Conservation (phyloP, 306 rosid species). For the Lupinus albus region DNA sequence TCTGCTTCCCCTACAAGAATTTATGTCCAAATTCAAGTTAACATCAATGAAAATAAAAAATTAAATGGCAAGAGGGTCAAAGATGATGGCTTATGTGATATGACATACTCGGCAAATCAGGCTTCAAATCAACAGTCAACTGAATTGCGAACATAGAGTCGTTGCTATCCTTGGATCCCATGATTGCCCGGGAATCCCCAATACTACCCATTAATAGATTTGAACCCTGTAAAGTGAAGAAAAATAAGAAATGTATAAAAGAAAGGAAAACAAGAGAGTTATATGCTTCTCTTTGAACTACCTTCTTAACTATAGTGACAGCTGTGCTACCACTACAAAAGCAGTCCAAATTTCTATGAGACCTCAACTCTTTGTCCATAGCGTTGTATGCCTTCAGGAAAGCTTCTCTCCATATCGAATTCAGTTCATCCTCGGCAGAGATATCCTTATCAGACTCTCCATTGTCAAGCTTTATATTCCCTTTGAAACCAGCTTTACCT, state of each 20-base stretch:
- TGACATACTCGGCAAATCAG: constrained; percentile 86
- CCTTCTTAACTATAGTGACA: constrained; percentile 86
- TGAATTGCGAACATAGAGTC: constrained; percentile 75
- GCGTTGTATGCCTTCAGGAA: constrained; percentile 83
- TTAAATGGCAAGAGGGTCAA: too few species aligned
- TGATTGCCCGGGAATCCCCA: constrained; percentile 94
- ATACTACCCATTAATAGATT: constrained; percentile 81
- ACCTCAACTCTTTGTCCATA: constrained; percentile 92
- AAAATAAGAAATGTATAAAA: constrained; percentile 35
- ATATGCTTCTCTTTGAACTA: constrained; percentile 39
- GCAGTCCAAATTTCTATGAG: constrained; percentile 88
- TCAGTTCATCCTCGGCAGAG: constrained; percentile 58
- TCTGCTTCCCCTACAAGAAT: constrained; percentile 77
- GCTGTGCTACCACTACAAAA: constrained; percentile 98
- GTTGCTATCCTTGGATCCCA: constrained; percentile 74
- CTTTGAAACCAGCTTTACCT: constrained; percentile 58
- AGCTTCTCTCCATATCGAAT: constrained; percentile 80
- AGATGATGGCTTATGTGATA: neutral
- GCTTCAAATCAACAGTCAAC: constrained; percentile 88
- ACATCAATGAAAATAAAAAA: constrained; percentile 6
- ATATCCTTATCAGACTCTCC: constrained; percentile 65
- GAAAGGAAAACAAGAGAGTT: constrained; percentile 21
- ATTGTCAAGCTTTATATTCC: constrained; percentile 53
- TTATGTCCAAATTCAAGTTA: constrained; percentile 22
- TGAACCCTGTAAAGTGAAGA: constrained; percentile 64